Evolutionary conservation across 768 basidiomycete genomes (phyloP).

Genomic region (Boletus coccyginus): DNA sequence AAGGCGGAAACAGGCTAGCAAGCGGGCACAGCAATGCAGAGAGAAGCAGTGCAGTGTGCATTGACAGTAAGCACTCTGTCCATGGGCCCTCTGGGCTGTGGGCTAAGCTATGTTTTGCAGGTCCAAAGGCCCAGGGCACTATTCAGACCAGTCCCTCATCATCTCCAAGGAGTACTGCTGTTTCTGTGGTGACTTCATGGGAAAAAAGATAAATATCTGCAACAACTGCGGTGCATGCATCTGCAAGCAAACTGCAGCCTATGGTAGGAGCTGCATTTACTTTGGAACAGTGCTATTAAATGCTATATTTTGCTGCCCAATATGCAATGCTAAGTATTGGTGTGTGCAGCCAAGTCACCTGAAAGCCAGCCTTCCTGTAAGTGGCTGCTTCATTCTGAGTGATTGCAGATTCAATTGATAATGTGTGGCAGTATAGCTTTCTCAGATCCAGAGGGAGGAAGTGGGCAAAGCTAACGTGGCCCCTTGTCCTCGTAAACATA

Average conservation of each 20-base stretch:
- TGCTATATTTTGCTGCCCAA: neutral
- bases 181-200: neutral
- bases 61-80: no score
- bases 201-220: neutral
- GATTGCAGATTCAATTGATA: no score
- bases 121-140: no score
- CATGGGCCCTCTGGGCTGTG: no score
- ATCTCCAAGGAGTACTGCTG: neutral
- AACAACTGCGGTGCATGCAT: neutral
- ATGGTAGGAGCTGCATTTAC: neutral
- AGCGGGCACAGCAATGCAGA: no score
- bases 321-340: neutral
- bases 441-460: neutral
- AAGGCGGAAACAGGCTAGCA: no score
- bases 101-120: no score
- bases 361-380: neutral
- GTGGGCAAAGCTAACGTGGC: neutral
- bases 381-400: accelerated
- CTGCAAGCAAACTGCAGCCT: neutral
- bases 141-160: neutral
- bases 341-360: no score
- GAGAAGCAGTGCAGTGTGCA: no score
- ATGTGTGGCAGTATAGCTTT: neutral
- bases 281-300: neutral
- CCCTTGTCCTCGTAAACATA: neutral